A percentile compares a stretch with the other conserved stretches of the same genome.
Conservation (phyloP, 768 basidiomycete genomes). For the Lentinula detonsa region DNA sequence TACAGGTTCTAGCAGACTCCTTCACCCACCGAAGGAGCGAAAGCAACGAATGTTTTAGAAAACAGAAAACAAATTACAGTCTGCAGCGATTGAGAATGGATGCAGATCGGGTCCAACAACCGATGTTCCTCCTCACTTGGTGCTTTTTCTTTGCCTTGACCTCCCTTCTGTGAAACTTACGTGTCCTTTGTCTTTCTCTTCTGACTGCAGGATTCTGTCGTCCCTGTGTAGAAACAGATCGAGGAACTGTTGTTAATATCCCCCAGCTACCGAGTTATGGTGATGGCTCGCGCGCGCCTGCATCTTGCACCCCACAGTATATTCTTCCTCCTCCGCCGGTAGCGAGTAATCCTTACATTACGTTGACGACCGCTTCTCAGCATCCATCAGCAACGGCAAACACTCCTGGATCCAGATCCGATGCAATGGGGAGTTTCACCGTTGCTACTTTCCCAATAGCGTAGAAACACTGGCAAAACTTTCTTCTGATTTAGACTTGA, state of each 20-base stretch:
- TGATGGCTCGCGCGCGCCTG: background rate
- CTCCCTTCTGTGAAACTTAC: background rate
- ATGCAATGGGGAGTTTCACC: too few species aligned
- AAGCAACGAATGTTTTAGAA: constrained; percentile 22
- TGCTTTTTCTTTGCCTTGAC: constrained; percentile 7
- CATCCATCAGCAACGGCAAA: background rate
- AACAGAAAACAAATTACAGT: constrained; percentile 4
- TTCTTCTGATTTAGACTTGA: too few species aligned
- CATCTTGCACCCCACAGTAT: background rate
- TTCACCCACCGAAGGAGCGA: constrained; percentile 35
- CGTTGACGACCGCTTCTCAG: background rate
- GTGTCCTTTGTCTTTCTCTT: background rate
- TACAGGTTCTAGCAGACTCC: background rate
- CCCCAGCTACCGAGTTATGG: constrained; percentile 11
- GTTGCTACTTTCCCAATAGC: too few species aligned
- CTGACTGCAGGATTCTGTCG: constrained; percentile 57
- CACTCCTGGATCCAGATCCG: background rate
- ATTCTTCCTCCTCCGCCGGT: background rate
- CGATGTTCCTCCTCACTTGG: constrained; percentile 63
- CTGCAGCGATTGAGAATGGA: constrained; percentile 36
- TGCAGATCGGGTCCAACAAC: constrained; percentile 59
- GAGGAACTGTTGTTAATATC: constrained; percentile 22
- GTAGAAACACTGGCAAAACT: too few species aligned
- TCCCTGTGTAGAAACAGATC: constrained; percentile 55
- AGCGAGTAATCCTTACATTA: background rate